Evolutionary conservation across 2,329 filamentous ascomycete genomes (phyloP).

Genomic region (Penicillium expansum): DNA sequence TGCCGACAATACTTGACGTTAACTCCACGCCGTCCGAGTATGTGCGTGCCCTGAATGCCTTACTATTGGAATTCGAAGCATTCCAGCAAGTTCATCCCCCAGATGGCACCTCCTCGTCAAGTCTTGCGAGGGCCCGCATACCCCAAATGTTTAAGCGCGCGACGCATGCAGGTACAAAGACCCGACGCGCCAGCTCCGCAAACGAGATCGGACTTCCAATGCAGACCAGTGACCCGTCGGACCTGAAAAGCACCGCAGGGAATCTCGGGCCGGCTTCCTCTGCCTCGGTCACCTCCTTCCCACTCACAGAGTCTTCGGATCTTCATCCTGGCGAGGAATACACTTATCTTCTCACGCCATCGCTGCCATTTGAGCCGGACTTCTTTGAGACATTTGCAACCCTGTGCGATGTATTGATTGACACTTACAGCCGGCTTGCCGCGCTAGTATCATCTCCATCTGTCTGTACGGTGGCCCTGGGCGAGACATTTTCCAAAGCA

Average conservation of each 20-base stretch:
- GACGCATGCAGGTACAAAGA: constrained; percentile 56
- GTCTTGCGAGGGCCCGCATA: constrained; percentile 73
- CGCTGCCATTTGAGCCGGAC: constrained; percentile 91
- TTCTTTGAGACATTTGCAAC: constrained; percentile 97
- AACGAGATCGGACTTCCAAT: constrained; percentile 59
- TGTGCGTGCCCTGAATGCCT: constrained; percentile 77
- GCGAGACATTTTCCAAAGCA: constrained; percentile 85
- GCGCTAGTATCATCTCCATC: constrained; percentile 71
- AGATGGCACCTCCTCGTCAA: constrained; percentile 65
- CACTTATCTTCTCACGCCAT: constrained; percentile 82
- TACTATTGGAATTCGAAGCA: constrained; percentile 87
- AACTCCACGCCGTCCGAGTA: constrained; percentile 78
- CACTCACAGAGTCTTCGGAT: constrained; percentile 55
- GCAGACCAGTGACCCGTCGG: constrained; percentile 47
- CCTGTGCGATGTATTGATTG: constrained; percentile 90
- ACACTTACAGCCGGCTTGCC: constrained; percentile 80
- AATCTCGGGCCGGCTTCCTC: constrained; percentile 39
- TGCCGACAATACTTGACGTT: constrained; percentile 85
- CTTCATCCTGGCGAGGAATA: constrained; percentile 83
- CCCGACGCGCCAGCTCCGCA: constrained; percentile 56
- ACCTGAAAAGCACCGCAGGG: constrained; percentile 47
- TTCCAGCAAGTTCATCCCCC: constrained; percentile 86
- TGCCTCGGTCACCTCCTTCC: constrained; percentile 41
- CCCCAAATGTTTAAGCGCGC: constrained; percentile 78
- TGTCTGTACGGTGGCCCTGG: constrained; percentile 66